Conservation (phyloP, 192 early-diverging fungal genomes). For the Linnemannia schmuckeri region DNA sequence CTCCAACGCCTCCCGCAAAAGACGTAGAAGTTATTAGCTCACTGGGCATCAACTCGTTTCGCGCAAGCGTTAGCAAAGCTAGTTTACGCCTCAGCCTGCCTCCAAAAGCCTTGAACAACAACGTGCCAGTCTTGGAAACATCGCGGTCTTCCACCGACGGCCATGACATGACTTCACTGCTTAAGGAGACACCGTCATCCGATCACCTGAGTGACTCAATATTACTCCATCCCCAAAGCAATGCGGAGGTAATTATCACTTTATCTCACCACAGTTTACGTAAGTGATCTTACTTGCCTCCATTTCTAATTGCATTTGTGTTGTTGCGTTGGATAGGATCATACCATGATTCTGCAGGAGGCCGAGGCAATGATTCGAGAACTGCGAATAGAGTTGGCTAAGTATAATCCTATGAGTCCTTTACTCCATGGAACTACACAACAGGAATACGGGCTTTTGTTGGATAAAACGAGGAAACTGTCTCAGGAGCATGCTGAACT, state of each 20-base stretch:
- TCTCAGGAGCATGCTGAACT: conserved; percentile 1
- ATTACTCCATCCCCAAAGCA: not conserved
- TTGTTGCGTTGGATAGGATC: not conserved
- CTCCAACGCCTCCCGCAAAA: not conserved
- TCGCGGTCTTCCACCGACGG: not conserved
- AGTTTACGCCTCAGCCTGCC: not conserved
- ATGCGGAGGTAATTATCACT: not conserved
- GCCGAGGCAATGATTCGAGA: conserved; percentile 11
- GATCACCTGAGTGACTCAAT: not conserved
- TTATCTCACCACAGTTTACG: no score
- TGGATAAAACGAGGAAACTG: conserved; percentile 6
- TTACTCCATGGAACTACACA: conserved; percentile 21
- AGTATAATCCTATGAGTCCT: conserved; percentile 24
- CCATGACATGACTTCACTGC: not conserved
- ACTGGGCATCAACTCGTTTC: conserved; percentile 10
- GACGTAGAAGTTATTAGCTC: conserved; percentile 2
- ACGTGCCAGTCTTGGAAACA: not conserved
- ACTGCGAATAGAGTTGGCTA: conserved; percentile 26
- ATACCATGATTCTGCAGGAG: not conserved
- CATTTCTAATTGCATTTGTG: no score
- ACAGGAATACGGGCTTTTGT: conserved; percentile 17
- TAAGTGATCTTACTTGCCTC: no score
- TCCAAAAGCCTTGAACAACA: not conserved
- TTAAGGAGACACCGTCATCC: not conserved
- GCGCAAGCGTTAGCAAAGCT: conserved; percentile 11